Percentiles rank a stretch among this genome's conserved stretches.
Conservation (phyloP, 73 alveolate genomes). For the Durusdinium trenchii region DNA sequence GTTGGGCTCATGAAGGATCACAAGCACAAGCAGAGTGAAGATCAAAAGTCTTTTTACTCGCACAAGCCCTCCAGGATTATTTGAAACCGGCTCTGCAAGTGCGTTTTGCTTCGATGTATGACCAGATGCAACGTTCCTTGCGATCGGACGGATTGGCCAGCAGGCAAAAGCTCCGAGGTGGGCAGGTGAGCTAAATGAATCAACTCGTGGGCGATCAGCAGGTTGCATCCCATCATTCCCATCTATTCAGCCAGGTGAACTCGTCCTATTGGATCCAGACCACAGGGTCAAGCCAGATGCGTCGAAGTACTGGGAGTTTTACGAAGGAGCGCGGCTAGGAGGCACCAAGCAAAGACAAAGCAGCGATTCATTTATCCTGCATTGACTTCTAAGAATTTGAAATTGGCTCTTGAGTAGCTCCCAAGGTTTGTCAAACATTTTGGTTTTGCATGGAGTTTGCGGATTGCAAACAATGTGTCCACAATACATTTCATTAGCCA, state of each 20-base stretch:
- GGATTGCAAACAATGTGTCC: too few species aligned
- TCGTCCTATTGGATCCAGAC: slow-evolving; percentile 75
- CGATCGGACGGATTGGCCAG: slow-evolving; percentile 66
- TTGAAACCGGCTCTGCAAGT: neutral
- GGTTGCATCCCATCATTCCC: too few species aligned
- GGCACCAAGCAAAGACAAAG: too few species aligned
- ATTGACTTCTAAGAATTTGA: too few species aligned
- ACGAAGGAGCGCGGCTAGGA: slow-evolving; percentile 1
- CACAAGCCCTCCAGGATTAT: slow-evolving; percentile 35
- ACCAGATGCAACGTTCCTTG: slow-evolving; percentile 59
- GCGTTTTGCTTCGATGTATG: slow-evolving; percentile 39
- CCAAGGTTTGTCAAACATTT: too few species aligned
- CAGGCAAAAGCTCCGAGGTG: slow-evolving; percentile 47
- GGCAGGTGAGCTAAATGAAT: neutral
- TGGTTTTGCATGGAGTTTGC: too few species aligned
- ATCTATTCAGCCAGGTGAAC: neutral
- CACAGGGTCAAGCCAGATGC: slow-evolving; percentile 48
- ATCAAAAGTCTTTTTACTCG: too few species aligned
- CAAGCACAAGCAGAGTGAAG: too few species aligned
- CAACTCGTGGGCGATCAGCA: neutral
- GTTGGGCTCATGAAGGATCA: too few species aligned
- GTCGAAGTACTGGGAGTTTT: slow-evolving; percentile 59
- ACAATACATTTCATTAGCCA: too few species aligned
- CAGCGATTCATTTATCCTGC: too few species aligned
- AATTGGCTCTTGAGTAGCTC: too few species aligned